Base-by-base conservation (phyloP, 176 grass and related monocot species). In the Alloteropsis semialata region DNA sequence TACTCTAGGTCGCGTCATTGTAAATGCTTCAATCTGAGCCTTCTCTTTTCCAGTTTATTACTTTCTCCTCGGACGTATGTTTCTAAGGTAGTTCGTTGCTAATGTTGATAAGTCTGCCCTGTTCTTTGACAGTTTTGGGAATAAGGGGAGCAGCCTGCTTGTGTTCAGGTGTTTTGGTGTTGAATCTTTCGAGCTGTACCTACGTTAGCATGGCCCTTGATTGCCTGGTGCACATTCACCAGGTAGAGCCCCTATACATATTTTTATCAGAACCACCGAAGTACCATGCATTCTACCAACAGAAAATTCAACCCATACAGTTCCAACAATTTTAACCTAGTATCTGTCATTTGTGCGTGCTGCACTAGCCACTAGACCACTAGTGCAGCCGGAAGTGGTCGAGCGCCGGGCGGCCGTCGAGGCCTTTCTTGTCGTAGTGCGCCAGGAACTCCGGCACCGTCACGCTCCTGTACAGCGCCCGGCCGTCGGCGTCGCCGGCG, bases 21-120 rank as follows among this genome's bases (percentile, higher is more conserved):
- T 77, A 82, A 82, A 85, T 85, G 78, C 78, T 25, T 65, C 55
- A 21, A 38, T 62, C 55, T 54, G 69, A 84, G 82, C 28, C n/a
- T 55, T 68, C 59, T 13, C 56, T 54, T 62, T 55, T 60, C 3
- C 3, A 29, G 45, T 69, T 25, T 30, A 25, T 78, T 67, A n/a
- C 38, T 30, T 77, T 18, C 48, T 18, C 48, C 10, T 27, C 12
- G 12, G 41, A 45, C 44, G 28, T 21, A 24, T 69, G 73, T 58
- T 69, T 58, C 50, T 3, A 78, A 13, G 4, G 83, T 84, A 80
- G 59, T 10, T 12, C 32, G 32, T 44, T 58, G 34, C 16, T 30
- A 85, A 27, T 58, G 33, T 17, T 44, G 33, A 60, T 81, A 10
- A 61, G 80, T 69, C 24, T 53, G 62, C 76, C 41, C 24, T 84